Conservation (phyloP, 441 rosid species). For the Aleurites moluccanus region DNA sequence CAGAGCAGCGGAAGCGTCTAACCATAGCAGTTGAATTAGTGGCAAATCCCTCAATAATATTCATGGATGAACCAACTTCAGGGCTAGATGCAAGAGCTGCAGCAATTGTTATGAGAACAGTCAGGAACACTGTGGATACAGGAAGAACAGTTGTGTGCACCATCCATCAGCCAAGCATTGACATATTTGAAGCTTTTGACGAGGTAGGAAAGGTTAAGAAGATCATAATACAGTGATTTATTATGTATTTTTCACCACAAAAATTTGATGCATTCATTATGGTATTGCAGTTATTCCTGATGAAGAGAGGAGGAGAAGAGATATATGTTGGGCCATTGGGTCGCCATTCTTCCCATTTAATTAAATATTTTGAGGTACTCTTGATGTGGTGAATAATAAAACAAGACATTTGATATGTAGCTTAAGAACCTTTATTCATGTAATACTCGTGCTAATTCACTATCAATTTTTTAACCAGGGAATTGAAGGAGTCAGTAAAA, state of each 20-base stretch:
- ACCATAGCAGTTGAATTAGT: conserved; percentile 17
- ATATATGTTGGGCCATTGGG: conserved; percentile 84
- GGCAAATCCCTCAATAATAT: conserved; percentile 36
- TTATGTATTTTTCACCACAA: neutral
- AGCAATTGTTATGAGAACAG: conserved; percentile 23
- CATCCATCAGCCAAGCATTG: conserved; percentile 20
- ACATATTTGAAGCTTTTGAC: conserved; percentile 19
- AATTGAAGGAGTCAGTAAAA: conserved; percentile 56
- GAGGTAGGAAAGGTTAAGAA: conserved; percentile 7
- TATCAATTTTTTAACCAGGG: conserved; percentile 32
- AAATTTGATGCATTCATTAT: neutral
- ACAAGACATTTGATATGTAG: neutral
- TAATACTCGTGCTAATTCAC: neutral
- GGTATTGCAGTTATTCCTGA: conserved; percentile 54
- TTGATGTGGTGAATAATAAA: neutral
- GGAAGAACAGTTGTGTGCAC: conserved; percentile 22
- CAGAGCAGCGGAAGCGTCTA: conserved; percentile 13
- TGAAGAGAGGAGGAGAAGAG: conserved; percentile 80
- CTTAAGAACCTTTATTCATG: neutral
- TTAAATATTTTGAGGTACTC: conserved; percentile 69
- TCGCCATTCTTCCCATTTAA: conserved; percentile 51
- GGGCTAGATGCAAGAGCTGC: conserved; percentile 20
- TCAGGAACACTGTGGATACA: conserved; percentile 17
- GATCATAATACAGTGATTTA: neutral
- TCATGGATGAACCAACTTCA: conserved; percentile 23